These are phyloP conservation scores for Thelephora ganbajun DNA, from an alignment of 768 basidiomycete species.

Conservation along the genomic window DNA sequence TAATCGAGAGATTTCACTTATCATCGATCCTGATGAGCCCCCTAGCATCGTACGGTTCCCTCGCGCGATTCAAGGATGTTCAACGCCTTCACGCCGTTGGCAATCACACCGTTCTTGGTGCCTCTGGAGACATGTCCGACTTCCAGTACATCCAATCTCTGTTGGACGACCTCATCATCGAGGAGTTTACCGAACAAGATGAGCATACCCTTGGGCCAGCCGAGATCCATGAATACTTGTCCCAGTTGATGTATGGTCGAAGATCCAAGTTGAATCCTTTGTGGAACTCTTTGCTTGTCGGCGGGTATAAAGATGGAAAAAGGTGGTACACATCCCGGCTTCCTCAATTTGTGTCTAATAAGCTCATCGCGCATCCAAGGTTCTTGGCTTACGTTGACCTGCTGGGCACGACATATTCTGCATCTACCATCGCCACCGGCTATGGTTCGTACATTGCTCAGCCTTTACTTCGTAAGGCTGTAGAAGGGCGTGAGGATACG, in stretches of 20 bases:
- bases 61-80: conserved; percentile 92
- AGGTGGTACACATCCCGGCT: conserved; percentile 30
- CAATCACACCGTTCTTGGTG: conserved; percentile 74
- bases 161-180: conserved; percentile 64
- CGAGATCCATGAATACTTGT: conserved; percentile 87
- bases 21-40: background rate
- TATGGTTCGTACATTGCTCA: conserved; percentile 90
- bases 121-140: conserved; percentile 94
- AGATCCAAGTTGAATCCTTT: conserved; percentile 84
- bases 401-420: conserved; percentile 89
- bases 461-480: conserved; percentile 81
- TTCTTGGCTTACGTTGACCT: conserved; percentile 93
- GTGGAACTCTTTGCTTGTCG: conserved; percentile 92
- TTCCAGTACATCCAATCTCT: conserved; percentile 83
- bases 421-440: conserved; percentile 89
- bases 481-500: conserved; percentile 65
- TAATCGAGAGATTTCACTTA: conserved; percentile 1
- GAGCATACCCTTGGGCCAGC: conserved; percentile 72
- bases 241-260: conserved; percentile 81
- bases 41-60: conserved; percentile 91
- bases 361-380: conserved; percentile 23
- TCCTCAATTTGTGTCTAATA: background rate
- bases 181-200: conserved; percentile 74
- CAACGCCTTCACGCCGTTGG: conserved; percentile 81
- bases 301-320: conserved; percentile 77